Evolutionary conservation across 768 basidiomycete species (phyloP).

Genomic region (Suillus americanus): DNA sequence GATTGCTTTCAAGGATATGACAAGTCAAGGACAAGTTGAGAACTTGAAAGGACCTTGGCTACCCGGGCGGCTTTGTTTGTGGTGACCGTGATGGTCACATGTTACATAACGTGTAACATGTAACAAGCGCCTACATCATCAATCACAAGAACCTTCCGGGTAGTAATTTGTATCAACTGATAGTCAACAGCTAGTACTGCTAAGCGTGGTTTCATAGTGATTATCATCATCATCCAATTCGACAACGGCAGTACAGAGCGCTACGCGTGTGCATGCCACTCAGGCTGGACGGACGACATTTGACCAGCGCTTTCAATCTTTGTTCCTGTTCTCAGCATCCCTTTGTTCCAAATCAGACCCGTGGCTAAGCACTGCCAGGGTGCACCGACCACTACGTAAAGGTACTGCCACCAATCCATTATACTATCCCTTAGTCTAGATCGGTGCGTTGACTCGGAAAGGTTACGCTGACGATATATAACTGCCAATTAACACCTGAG

Average conservation of each 20-base stretch:
- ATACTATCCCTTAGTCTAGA: background rate
- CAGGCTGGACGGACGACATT: background rate
- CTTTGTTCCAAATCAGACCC: constrained; percentile 16
- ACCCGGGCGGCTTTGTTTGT: constrained; percentile 6
- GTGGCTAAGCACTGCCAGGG: constrained; percentile 2
- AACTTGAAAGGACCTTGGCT: constrained; percentile 12
- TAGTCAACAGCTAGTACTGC: background rate
- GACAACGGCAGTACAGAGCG: background rate
- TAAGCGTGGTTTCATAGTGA: background rate
- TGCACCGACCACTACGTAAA: background rate
- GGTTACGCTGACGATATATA: background rate
- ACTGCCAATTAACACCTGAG: background rate
- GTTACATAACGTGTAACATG: constrained; percentile 15
- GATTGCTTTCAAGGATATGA: constrained; percentile 9
- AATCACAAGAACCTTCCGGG: constrained; percentile 18
- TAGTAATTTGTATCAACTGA: background rate
- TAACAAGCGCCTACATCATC: background rate
- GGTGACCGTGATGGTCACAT: constrained; percentile 1
- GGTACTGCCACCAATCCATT: background rate
- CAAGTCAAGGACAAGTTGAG: constrained; percentile 21
- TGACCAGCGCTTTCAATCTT: background rate
- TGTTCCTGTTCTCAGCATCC: constrained; percentile 6
- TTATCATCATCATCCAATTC: background rate
- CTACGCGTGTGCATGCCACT: background rate
- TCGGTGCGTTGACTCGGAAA: background rate